Evolutionary conservation across 2,329 filamentous ascomycete genomes (phyloP).

Genomic region (Escovopsis sp.): DNA sequence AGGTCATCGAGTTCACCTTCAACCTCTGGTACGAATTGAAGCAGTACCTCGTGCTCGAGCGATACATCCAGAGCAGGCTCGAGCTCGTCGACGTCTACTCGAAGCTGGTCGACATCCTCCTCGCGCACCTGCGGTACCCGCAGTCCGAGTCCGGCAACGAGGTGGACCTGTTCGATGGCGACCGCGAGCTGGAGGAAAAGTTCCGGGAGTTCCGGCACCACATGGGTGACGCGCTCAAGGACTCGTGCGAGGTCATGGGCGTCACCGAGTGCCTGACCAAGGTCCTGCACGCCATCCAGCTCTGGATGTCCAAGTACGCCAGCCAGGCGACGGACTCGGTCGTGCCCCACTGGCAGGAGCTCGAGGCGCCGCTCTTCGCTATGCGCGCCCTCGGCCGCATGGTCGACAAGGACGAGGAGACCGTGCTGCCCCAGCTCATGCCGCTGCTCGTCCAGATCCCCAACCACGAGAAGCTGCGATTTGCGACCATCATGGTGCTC

Average conservation of each 20-base stretch:
- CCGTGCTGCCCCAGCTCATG: constrained; percentile 82
- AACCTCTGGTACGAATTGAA: constrained; percentile 98
- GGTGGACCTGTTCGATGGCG: constrained; percentile 81
- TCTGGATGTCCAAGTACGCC: constrained; percentile 76
- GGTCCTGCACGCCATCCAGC: constrained; percentile 69
- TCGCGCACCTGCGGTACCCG: constrained; percentile 80
- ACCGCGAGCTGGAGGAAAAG: constrained; percentile 89
- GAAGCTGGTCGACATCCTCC: constrained; percentile 81
- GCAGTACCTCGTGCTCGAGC: constrained; percentile 82
- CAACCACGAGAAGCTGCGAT: constrained; percentile 92
- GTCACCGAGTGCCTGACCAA: constrained; percentile 84
- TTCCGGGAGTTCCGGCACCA: constrained; percentile 92
- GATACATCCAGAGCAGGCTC: constrained; percentile 68
- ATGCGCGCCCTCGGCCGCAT: constrained; percentile 94
- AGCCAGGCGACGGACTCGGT: constrained; percentile 54
- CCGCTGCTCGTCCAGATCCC: constrained; percentile 88
- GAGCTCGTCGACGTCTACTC: constrained; percentile 71
- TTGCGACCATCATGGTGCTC: constrained; percentile 94
- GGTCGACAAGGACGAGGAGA: constrained; percentile 77
- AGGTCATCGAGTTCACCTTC: constrained; percentile 88
- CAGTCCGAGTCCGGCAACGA: constrained; percentile 57
- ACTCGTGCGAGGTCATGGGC: constrained; percentile 91
- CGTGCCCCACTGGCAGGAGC: constrained; percentile 89
- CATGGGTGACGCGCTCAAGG: constrained; percentile 96
- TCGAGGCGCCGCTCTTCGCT: constrained; percentile 88